Percentiles rank a stretch among this genome's conserved stretches.
These are phyloP conservation scores for Penicillium diatomitis DNA, from an alignment of 495 filamentous ascomycete genomes.

Conservation along the genomic window DNA sequence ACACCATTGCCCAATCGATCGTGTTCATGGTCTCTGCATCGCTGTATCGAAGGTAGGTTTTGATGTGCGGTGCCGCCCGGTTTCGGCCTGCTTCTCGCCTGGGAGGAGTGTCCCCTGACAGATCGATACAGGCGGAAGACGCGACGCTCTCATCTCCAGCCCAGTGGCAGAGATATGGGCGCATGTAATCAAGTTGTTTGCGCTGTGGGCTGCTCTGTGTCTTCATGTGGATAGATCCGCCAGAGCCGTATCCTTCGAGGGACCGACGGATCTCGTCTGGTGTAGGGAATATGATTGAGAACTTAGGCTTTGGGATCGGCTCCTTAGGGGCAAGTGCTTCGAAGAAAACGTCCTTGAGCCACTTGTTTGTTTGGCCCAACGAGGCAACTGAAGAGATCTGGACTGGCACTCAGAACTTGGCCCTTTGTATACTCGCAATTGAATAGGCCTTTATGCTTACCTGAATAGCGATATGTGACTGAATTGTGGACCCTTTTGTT, in stretches of 20 bases:
- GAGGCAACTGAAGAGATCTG: slow-evolving; percentile 74
- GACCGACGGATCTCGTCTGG: slow-evolving; percentile 67
- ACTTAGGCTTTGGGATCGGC: slow-evolving; percentile 23
- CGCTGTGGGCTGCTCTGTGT: slow-evolving; percentile 55
- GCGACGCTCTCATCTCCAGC: slow-evolving; percentile 29
- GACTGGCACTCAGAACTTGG: too few relatives aligned
- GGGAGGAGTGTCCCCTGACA: slow-evolving; percentile 1
- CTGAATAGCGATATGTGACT: slow-evolving; percentile 59
- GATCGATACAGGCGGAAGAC: slow-evolving; percentile 5
- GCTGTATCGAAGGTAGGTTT: slow-evolving; percentile 74
- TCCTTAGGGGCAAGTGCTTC: slow-evolving; percentile 31
- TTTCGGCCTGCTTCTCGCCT: slow-evolving; percentile 48
- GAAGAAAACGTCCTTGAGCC: slow-evolving; percentile 64
- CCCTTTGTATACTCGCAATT: too few relatives aligned
- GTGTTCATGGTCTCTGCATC: slow-evolving; percentile 27
- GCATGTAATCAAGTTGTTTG: slow-evolving; percentile 68
- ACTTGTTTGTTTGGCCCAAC: slow-evolving; percentile 62
- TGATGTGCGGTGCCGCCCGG: slow-evolving; percentile 86
- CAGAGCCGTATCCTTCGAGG: slow-evolving; percentile 69
- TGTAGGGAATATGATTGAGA: slow-evolving; percentile 72
- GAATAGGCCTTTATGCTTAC: slow-evolving; percentile 9
- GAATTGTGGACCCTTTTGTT: neutral
- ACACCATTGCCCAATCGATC: slow-evolving; percentile 82
- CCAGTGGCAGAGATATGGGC: slow-evolving; percentile 66
- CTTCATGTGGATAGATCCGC: slow-evolving; percentile 76